phyloP scores from a whole-genome alignment of 768 basidiomycete genomes.

The Rhodocollybia butyracea region DNA sequence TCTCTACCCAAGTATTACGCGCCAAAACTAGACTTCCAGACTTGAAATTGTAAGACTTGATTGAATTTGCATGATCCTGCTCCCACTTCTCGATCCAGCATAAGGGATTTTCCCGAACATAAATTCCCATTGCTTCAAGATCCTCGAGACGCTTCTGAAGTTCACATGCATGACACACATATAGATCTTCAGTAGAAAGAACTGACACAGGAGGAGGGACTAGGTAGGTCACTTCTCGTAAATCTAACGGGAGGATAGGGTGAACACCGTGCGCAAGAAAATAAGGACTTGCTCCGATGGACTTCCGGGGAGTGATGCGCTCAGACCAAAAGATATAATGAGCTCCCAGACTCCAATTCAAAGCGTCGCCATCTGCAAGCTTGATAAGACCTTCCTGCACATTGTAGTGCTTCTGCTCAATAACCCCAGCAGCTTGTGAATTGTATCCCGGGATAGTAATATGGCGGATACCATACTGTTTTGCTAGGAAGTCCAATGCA shows the following conservation, averaged over 20 bases:
- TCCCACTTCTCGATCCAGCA: constrained; percentile 22
- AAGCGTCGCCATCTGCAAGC: background rate
- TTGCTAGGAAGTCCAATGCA: constrained; percentile 6
- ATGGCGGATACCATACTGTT: constrained; percentile 19
- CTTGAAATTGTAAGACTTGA: constrained; percentile 16
- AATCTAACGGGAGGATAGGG: background rate
- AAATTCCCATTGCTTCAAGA: constrained; percentile 13
- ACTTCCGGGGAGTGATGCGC: background rate
- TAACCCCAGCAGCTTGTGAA: constrained; percentile 14
- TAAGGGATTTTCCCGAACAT: constrained; percentile 15
- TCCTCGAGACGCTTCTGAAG: constrained; percentile 22
- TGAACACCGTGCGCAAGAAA: background rate
- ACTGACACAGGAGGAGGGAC: background rate
- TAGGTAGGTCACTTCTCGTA: background rate
- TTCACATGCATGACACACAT: constrained; percentile 20
- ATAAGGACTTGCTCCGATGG: background rate
- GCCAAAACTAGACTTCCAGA: constrained; percentile 31
- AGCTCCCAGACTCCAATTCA: background rate
- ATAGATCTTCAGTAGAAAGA: constrained; percentile 17
- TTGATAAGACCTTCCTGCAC: background rate
- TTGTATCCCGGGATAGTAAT: constrained; percentile 31
- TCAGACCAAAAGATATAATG: background rate
- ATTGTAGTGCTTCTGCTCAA: background rate
- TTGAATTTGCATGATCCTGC: background rate
- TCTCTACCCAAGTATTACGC: constrained; percentile 30